Evolutionary conservation across 768 basidiomycete species (phyloP).

Genomic region (Lyophyllum semitale): DNA sequence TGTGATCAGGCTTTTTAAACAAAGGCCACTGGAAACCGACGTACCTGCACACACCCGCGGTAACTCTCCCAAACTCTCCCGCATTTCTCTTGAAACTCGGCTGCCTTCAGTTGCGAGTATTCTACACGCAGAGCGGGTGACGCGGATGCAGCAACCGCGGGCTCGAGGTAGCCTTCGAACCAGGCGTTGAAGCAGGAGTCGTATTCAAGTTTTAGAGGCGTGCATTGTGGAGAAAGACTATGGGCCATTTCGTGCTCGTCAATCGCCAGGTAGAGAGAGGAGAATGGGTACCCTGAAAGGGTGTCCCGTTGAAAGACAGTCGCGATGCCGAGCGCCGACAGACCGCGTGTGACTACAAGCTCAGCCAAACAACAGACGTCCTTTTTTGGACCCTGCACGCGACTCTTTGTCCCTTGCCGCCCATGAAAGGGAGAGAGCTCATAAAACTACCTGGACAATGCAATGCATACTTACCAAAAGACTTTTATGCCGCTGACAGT

Average conservation of each 20-base stretch:
- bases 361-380: neutral
- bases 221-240: constrained; percentile 83
- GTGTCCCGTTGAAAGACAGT: too few relatives aligned
- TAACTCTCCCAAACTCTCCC: constrained; percentile 84
- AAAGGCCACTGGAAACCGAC: constrained; percentile 21
- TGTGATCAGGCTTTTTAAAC: too few relatives aligned
- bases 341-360: neutral
- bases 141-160: constrained; percentile 52
- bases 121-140: constrained; percentile 48
- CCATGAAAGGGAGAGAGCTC: neutral
- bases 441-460: too few relatives aligned
- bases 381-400: neutral
- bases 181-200: constrained; percentile 96
- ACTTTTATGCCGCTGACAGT: too few relatives aligned
- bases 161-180: constrained; percentile 97
- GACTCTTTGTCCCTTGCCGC: neutral
- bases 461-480: too few relatives aligned
- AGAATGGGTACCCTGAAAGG: neutral
- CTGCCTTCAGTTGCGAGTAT: constrained; percentile 77
- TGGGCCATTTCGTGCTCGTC: constrained; percentile 82
- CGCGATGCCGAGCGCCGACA: neutral
- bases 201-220: constrained; percentile 85
- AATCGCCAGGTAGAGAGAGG: neutral
- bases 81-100: constrained; percentile 85
- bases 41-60: constrained; percentile 79